A percentile compares a stretch with the other conserved stretches of the same genome.
Evolutionary conservation across 1,139 yeast species (phyloP).

Genomic region (Schizosaccharomyces versatilis): DNA sequence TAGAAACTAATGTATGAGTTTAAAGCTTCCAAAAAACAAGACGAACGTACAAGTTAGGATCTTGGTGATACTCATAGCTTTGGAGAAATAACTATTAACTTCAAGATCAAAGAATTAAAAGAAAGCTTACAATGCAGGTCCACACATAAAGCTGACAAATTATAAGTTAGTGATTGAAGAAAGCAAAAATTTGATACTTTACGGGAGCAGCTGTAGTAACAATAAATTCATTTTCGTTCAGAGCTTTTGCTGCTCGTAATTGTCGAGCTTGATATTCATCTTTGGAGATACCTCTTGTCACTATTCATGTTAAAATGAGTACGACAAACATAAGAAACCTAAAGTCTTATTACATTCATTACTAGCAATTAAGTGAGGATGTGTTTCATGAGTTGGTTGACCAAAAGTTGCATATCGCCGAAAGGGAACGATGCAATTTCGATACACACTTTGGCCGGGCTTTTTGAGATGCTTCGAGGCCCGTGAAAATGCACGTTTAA

Average conservation of each 20-base stretch:
- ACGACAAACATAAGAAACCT: background rate
- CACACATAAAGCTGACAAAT: constrained; percentile 50
- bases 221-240: constrained; percentile 49
- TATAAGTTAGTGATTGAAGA: constrained; percentile 20
- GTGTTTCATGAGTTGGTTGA: constrained; percentile 69
- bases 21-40: background rate
- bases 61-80: constrained; percentile 70
- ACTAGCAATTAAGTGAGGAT: constrained; percentile 47
- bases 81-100: background rate
- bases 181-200: background rate
- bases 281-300: constrained; percentile 78
- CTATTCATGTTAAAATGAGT: constrained; percentile 6
- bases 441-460: too few relatives aligned
- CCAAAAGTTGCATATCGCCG: constrained; percentile 23
- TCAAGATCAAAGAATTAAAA: background rate
- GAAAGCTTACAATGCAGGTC: constrained; percentile 35
- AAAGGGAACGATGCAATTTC: too few relatives aligned
- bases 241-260: constrained; percentile 28
- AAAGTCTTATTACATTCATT: constrained; percentile 29
- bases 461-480: too few relatives aligned
- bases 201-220: constrained; percentile 22
- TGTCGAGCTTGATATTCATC: constrained; percentile 61
- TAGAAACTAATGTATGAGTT: constrained; percentile 6
- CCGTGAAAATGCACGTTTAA: too few relatives aligned
- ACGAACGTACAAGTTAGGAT: constrained; percentile 37